phyloP scores from a whole-genome alignment of 176 grass and related monocot genomes.

The Stipa capillata region DNA sequence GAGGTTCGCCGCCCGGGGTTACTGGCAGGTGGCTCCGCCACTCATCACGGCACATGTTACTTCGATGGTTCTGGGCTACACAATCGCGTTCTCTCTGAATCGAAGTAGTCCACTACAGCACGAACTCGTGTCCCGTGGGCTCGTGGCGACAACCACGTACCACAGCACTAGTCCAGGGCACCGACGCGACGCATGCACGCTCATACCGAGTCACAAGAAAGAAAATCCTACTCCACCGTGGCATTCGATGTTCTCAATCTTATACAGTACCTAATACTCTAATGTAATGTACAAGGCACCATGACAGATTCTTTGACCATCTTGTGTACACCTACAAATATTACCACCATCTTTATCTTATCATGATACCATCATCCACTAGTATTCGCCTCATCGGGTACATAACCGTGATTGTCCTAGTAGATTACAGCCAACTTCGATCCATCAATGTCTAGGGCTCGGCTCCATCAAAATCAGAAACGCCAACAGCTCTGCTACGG shows the following conservation, averaged over 20 bases:
- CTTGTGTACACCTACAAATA: not conserved
- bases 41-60: not conserved
- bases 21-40: too few relatives aligned
- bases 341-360: not conserved
- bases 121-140: not conserved
- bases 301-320: not conserved
- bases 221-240: not conserved
- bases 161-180: not conserved
- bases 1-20: too few relatives aligned
- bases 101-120: not conserved
- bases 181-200: not conserved
- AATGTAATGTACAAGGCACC: not conserved
- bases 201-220: not conserved
- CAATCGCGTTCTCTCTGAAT: not conserved
- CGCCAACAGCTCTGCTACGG: not conserved
- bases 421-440: constrained; percentile 1
- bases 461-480: not conserved
- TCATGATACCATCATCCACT: not conserved
- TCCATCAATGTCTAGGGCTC: not conserved
- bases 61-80: not conserved
- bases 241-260: not conserved
- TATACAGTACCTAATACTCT: too few relatives aligned
- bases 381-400: not conserved
- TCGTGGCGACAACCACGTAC: not conserved
- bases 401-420: not conserved